These are phyloP conservation scores for Ulota crispa DNA, from an alignment of 225 moss, liverwort and hornwort species.

Conservation along the genomic window DNA sequence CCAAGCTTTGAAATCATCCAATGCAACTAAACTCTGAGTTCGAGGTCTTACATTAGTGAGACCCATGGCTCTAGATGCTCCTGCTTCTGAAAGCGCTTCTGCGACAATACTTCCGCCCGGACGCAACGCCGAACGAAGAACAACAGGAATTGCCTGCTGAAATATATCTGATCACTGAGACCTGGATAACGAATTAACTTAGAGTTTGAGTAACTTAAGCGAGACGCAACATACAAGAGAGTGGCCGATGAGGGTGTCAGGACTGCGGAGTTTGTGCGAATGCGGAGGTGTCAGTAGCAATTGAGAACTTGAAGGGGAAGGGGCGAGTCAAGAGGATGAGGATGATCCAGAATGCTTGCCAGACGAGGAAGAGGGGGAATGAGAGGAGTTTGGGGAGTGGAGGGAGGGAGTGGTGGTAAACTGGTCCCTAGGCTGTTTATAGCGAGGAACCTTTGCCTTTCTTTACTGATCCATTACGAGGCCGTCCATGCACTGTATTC, in stretches of 20 bases:
- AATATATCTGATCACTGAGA: not conserved
- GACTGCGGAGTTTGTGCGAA: not conserved
- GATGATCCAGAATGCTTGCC: not conserved
- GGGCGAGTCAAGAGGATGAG: not conserved
- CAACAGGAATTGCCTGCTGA: not conserved
- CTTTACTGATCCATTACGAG: too few relatives aligned
- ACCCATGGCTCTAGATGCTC: constrained; percentile 11
- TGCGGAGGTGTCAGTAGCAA: constrained; percentile 8
- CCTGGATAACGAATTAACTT: too few relatives aligned
- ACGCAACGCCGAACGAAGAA: not conserved
- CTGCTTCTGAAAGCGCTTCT: constrained; percentile 11
- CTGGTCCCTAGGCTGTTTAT: too few relatives aligned
- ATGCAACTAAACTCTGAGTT: not conserved
- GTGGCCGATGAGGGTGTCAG: not conserved
- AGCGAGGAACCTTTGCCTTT: too few relatives aligned
- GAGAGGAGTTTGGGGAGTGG: not conserved
- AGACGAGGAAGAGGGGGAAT: not conserved
- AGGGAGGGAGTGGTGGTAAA: constrained; percentile 22
- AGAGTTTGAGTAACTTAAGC: too few relatives aligned
- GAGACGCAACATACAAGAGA: too few relatives aligned
- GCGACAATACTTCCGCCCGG: not conserved
- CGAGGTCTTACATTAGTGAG: constrained; percentile 21
- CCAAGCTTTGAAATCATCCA: not conserved
- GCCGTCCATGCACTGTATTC: too few relatives aligned
- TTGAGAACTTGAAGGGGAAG: not conserved